Base-by-base conservation (phyloP, 139 green algal species). In the Pleodorina starrii region DNA sequence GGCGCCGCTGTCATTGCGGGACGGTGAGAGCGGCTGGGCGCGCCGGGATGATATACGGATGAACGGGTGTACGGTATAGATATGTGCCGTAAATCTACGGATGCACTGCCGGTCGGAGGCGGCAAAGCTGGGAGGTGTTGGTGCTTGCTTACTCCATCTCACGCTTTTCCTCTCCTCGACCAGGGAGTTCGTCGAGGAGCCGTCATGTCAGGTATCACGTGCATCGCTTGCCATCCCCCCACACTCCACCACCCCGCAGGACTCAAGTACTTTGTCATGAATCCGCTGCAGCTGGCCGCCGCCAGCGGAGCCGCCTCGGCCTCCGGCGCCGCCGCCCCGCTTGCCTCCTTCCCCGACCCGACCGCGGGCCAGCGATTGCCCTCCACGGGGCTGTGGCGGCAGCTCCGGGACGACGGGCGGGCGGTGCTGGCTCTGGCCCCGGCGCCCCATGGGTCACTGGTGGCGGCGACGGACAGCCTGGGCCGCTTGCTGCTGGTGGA, bases 401-500 rank as follows among this genome's bases (percentile, higher is more conserved):
- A 57, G 69, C 50, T 48, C 38, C 48, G 84, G 0, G 84, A 83
- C 17, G 69, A 89, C 11, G 84, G 69, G 36, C 69, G 91, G 2
- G 46, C 66, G 38, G 86, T 91, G n/a, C 68, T 76, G 77, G 54
- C 35, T n/a, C 79, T 93, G 63, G 76, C 80, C 1, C 87, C 85
- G 27, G 71, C 75, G 35, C 92, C 92, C 51, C 88, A 86, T 57
- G 92, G 94, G 11, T 43, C 69, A 7, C 86, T 94, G 89, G 90
- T 96, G n/a, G 93, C 90, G 17, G 92, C 93, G 7, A 91, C 90
- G 50, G 95, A 97, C 79, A 91, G 79, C 42, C 93, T 97, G 42
- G 95, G 95, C 0, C 89, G 95, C 1, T 86, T 97, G 54, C 32
- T 95, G 90, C 89, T 97, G 68, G 35, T 97, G 38, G 94, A 97